phyloP scores from a whole-genome alignment of 192 early-diverging fungal genomes.

The Gaertneriomyces sp. region DNA sequence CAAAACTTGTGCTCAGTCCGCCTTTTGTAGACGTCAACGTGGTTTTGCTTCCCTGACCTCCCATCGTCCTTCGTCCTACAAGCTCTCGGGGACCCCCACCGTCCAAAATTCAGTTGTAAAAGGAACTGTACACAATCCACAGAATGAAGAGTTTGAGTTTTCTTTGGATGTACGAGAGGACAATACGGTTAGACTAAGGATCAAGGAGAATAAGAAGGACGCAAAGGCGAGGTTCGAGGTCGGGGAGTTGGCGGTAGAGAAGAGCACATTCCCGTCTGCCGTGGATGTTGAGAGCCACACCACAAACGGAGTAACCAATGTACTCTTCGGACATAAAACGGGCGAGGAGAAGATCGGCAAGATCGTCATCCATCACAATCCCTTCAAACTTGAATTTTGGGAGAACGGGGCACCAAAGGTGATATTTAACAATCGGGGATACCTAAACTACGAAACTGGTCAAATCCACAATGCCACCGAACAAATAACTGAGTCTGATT shows the following conservation, averaged over 20 bases:
- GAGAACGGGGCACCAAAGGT: slow-evolving; percentile 57
- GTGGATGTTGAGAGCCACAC: no score
- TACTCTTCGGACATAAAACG: no score
- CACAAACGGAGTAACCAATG: no score
- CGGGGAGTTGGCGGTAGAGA: no score
- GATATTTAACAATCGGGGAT: slow-evolving; percentile 76
- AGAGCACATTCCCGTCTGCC: no score
- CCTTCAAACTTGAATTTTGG: slow-evolving; percentile 60
- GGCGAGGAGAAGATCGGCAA: no score
- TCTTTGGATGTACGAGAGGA: slow-evolving; percentile 13
- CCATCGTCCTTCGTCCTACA: slow-evolving; percentile 52
- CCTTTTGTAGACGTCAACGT: slow-evolving; percentile 86
- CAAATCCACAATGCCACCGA: background rate
- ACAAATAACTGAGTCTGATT: slow-evolving; percentile 30
- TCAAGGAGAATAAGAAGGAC: slow-evolving; percentile 11
- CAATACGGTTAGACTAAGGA: slow-evolving; percentile 25
- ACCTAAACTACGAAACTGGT: slow-evolving; percentile 77
- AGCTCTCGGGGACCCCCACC: slow-evolving; percentile 51
- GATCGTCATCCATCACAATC: slow-evolving; percentile 51
- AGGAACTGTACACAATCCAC: slow-evolving; percentile 48
- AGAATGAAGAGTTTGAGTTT: slow-evolving; percentile 26
- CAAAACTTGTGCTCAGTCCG: slow-evolving; percentile 79
- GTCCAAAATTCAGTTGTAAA: slow-evolving; percentile 46
- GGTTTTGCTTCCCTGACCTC: slow-evolving; percentile 71
- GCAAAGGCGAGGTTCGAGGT: slow-evolving; percentile 34